Evolutionary conservation across 208 protist species (phyloP).

Genomic region (Acanthamoeba lenticulata): DNA sequence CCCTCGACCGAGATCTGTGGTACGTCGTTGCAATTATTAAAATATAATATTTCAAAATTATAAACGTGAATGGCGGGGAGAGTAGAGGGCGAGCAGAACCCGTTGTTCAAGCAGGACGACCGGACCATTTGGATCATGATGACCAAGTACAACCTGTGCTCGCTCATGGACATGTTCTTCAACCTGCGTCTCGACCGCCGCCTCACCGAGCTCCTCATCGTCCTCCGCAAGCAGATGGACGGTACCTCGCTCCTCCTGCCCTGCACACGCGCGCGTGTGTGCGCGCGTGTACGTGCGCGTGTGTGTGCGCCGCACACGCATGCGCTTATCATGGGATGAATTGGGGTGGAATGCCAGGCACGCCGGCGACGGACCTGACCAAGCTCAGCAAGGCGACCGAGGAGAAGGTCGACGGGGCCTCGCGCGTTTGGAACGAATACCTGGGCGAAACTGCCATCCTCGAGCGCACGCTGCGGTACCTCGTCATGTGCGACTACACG

Average conservation of each 20-base stretch:
- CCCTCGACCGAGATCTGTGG: conserved; percentile 31
- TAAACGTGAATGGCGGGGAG: no score
- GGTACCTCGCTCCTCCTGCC: neutral
- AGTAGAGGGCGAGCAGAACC: conserved; percentile 18
- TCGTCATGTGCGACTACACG: conserved; percentile 52
- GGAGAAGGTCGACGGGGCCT: conserved; percentile 8
- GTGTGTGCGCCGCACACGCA: neutral
- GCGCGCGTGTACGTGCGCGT: neutral
- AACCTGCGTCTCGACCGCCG: conserved; percentile 47
- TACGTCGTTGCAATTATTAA: no score
- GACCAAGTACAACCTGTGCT: conserved; percentile 56
- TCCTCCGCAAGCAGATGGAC: conserved; percentile 51
- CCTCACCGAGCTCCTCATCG: conserved; percentile 51
- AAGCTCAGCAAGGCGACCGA: conserved; percentile 45
- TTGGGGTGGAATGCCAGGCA: neutral
- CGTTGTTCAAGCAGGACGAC: conserved; percentile 27
- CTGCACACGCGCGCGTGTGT: no score
- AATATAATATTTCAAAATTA: no score
- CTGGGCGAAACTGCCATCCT: neutral
- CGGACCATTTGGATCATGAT: conserved; percentile 57
- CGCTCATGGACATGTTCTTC: conserved; percentile 66
- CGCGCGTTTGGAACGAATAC: neutral
- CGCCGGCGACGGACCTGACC: neutral
- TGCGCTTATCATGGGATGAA: no score
- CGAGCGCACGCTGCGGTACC: neutral